Base-by-base conservation (phyloP, 441 rosid genomes). In the Theobroma grandiflorum region DNA sequence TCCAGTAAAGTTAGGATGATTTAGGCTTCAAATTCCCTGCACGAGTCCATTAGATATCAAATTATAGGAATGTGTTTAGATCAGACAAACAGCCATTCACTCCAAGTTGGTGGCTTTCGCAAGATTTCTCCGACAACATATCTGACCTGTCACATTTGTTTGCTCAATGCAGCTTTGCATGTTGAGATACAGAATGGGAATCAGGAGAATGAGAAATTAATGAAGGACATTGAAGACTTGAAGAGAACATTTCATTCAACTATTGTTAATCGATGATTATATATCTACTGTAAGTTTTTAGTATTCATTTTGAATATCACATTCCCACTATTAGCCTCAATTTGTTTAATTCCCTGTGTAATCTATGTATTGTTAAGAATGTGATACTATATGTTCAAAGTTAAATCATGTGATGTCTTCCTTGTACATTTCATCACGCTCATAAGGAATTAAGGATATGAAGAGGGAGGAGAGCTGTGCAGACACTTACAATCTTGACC, bases 161-260 rank as follows among this genome's bases (percentile, higher is more conserved):
- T 78, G 42, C 76, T 40, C 47, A 76, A 72, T 83, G 86, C 87
- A 90, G 92, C 86, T 78, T 77, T 91, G 75, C 55, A 67, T 63
- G 84, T 35, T 52, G 91, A 86, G 86, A 82, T 86, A 80, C 84
- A 78, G 71, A 84, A 69, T 4, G 72, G 63, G 81, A 87, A 80
- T 49, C 70, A 53, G 57, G 88, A 89, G 84, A 89, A 89, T 72
- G 85, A 90, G 81, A 81, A 80, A 58, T n/a, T 88, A 82, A 80
- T 87, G 64, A 78, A 81, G 84, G 89, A 88, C 50, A 89, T 91
- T 78, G 80, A 80, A 50, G 84, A 79, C 52, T 55, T 84, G 87
- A 87, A 83, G 80, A 79, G 79, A 22, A 75, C 20, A 57, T 55
- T 88, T 78, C 71, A 49, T 64, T 82, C 86, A 74, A 66, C 68